Percentiles rank a stretch among this genome's conserved stretches.
Conservation (phyloP, 2,329 filamentous ascomycete genomes). For the Chaetomiaceae sp. region DNA sequence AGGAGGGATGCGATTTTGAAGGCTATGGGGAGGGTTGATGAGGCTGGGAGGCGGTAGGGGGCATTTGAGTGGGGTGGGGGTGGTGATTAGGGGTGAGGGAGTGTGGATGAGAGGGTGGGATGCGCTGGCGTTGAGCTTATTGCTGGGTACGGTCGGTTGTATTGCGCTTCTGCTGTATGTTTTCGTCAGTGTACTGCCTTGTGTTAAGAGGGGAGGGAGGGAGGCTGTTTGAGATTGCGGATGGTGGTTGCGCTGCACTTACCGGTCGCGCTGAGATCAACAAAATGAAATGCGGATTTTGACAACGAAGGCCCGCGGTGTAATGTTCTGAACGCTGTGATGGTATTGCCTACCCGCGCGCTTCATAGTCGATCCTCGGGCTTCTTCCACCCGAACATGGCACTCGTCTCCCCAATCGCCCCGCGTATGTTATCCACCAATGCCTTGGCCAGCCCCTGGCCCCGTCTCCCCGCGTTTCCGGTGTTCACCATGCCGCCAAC, state of each 20-base stretch:
- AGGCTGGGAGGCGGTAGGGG: neutral
- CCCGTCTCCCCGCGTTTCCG: conserved; percentile 39
- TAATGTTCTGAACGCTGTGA: neutral
- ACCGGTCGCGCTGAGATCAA: no score
- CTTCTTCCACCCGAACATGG: conserved; percentile 37
- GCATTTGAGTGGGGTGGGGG: no score
- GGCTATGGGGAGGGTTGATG: neutral
- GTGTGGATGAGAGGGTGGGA: neutral
- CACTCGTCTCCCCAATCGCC: conserved; percentile 42
- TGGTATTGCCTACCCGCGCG: neutral
- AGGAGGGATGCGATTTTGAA: no score
- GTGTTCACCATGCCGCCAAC: conserved; percentile 34
- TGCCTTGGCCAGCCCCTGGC: conserved; percentile 61
- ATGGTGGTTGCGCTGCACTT: no score
- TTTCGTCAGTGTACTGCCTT: no score
- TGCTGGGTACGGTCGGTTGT: no score
- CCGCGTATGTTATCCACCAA: conserved; percentile 54
- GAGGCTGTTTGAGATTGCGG: no score
- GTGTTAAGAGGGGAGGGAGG: no score
- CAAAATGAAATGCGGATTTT: no score
- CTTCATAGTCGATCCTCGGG: conserved; percentile 24
- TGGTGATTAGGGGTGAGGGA: neutral
- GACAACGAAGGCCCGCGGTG: neutral
- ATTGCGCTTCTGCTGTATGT: no score
- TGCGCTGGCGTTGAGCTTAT: no score